Conservation (phyloP, 805 yeast genomes). For the Ogataea kodamae region DNA sequence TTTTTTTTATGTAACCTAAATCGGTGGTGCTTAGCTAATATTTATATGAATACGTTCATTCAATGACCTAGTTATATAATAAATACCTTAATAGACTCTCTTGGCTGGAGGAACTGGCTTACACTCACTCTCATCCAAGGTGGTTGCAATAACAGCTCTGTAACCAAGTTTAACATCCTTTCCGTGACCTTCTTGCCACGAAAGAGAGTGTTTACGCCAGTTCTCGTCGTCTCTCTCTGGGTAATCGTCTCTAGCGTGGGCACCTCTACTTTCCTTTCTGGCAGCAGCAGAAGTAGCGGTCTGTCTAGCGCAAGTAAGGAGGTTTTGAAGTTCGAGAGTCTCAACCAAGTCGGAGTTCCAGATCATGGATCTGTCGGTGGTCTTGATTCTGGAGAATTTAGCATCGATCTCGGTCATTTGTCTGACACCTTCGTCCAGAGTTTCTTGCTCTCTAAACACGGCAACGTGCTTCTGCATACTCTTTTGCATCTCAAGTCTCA, state of each 20-base stretch:
- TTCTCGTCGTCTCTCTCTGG: conserved; percentile 92
- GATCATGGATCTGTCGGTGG: conserved; percentile 95
- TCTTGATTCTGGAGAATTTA: conserved; percentile 70
- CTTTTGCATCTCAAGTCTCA: conserved; percentile 90
- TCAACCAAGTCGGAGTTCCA: conserved; percentile 98
- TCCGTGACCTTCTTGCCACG: conserved; percentile 79
- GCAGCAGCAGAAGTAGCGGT: conserved; percentile 93
- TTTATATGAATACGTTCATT: too few relatives aligned
- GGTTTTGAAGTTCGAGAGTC: conserved; percentile 92
- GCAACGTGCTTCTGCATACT: conserved; percentile 97
- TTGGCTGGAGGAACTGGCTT: conserved; percentile 95
- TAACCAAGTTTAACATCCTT: conserved; percentile 71
- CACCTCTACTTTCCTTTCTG: conserved; percentile 97
- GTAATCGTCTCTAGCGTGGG: conserved; percentile 97
- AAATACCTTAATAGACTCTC: conserved; percentile 71
- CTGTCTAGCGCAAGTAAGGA: conserved; percentile 95
- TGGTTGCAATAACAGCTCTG: conserved; percentile 78
- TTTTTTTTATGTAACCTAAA: conserved; percentile 3
- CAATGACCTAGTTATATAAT: too few relatives aligned
- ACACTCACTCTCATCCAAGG: conserved; percentile 90
- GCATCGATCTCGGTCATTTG: conserved; percentile 74
- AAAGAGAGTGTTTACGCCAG: conserved; percentile 97
- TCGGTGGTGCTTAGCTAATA: too few relatives aligned
- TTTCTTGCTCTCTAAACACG: conserved; percentile 91
- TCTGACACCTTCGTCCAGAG: conserved; percentile 86